Evolutionary conservation across 1,284 basidiomycete species (phyloP).

Genomic region (Bjerkandera adusta): DNA sequence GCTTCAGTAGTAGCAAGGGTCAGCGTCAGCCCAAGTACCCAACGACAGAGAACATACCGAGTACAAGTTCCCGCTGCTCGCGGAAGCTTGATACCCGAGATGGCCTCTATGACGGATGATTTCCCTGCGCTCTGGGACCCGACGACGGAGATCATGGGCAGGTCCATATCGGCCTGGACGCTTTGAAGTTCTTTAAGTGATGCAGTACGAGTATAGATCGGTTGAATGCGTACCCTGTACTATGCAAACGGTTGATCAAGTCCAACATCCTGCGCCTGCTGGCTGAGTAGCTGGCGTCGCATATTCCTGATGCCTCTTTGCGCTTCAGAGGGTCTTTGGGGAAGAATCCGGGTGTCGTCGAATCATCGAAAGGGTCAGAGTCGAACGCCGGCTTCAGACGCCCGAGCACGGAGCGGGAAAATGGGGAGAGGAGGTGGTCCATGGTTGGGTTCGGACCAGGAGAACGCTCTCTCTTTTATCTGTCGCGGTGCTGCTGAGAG

Average conservation of each 20-base stretch:
- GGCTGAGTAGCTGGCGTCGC: conserved; percentile 34
- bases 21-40: background rate
- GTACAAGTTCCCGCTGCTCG: conserved; percentile 66
- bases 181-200: conserved; percentile 29
- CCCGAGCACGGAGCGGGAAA: no score
- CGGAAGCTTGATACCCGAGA: conserved; percentile 65
- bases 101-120: conserved; percentile 67
- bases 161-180: conserved; percentile 57
- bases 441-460: no score
- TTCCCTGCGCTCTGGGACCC: conserved; percentile 60
- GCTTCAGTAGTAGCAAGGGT: no score
- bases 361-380: no score
- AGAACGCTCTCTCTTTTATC: no score
- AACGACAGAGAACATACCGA: conserved; percentile 31
- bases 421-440: no score
- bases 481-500: no score
- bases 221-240: conserved; percentile 42
- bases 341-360: no score
- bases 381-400: no score
- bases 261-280: conserved; percentile 43
- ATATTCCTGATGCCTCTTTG: no score
- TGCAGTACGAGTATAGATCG: background rate
- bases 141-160: conserved; percentile 65
- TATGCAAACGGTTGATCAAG: conserved; percentile 47
- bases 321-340: no score